phyloP scores from a whole-genome alignment of 768 basidiomycete species.

The Russula dissimulans region DNA sequence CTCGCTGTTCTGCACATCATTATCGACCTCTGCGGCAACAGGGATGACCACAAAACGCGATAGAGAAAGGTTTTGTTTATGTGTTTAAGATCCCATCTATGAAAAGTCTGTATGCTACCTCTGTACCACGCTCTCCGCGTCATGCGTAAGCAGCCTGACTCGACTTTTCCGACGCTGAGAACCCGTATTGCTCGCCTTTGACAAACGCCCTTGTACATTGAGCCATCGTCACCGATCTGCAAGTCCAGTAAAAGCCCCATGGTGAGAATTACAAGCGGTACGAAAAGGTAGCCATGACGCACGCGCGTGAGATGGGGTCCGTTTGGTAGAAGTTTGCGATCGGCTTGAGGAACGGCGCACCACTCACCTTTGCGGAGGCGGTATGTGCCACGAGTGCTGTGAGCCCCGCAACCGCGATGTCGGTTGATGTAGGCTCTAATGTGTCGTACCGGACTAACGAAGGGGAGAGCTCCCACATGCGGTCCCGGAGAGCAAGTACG shows the following conservation, averaged over 20 bases:
- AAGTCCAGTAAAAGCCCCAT: not conserved
- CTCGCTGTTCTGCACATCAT: too few relatives aligned
- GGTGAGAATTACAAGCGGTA: not conserved
- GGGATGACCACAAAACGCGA: not conserved
- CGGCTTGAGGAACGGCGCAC: constrained; percentile 62
- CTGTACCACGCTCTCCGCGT: not conserved
- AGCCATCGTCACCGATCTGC: constrained; percentile 91
- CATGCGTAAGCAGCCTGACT: constrained; percentile 39
- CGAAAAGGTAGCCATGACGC: constrained; percentile 30
- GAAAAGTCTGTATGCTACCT: not conserved
- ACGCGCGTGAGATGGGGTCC: constrained; percentile 90
- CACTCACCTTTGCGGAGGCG: constrained; percentile 45
- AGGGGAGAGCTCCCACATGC: constrained; percentile 96
- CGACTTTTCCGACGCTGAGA: constrained; percentile 39
- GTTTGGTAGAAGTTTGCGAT: constrained; percentile 95
- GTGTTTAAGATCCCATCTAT: constrained; percentile 12
- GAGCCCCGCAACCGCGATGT: constrained; percentile 64
- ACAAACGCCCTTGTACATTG: constrained; percentile 85
- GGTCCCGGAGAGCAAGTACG: constrained; percentile 70
- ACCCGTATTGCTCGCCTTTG: constrained; percentile 57
- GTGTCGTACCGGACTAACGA: constrained; percentile 78
- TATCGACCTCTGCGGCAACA: too few relatives aligned
- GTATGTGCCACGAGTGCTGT: constrained; percentile 45
- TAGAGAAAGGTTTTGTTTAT: not conserved
- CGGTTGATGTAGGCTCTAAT: constrained; percentile 65